These are phyloP conservation scores for Bromus sterilis DNA, from an alignment of 176 grass and related monocot genomes.

Conservation along the genomic window DNA sequence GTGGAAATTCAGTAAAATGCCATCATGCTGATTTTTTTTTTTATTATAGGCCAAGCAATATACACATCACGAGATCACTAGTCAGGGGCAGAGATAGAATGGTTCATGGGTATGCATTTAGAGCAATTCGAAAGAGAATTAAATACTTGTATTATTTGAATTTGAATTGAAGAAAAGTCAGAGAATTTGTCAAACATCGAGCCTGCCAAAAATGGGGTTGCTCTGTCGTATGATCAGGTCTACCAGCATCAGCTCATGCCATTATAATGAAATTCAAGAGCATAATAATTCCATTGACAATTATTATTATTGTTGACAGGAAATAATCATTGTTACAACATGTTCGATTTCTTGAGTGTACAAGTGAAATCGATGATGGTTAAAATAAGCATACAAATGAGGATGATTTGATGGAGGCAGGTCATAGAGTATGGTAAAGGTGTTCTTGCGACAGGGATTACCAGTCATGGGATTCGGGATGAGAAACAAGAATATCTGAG, in stretches of 20 bases:
- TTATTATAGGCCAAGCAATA: too few species aligned
- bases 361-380: neutral
- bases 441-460: slow-evolving; percentile 12
- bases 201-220: neutral
- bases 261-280: neutral
- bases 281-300: neutral
- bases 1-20: neutral
- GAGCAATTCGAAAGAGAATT: neutral
- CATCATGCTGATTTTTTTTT: too few species aligned
- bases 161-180: neutral
- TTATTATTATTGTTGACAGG: neutral
- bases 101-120: neutral
- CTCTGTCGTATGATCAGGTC: neutral
- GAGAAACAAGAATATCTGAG: neutral
- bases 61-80: neutral
- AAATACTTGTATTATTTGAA: neutral
- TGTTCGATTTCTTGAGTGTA: neutral
- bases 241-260: neutral
- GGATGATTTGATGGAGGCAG: slow-evolving; percentile 2
- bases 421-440: slow-evolving; percentile 10
- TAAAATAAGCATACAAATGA: slow-evolving; percentile 9
- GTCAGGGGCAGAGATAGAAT: neutral
- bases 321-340: slow-evolving; percentile 28
- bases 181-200: neutral
- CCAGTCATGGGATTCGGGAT: neutral